These are phyloP conservation scores for Saturnispora dispora DNA, from an alignment of 805 yeast species.

Conservation along the genomic window DNA sequence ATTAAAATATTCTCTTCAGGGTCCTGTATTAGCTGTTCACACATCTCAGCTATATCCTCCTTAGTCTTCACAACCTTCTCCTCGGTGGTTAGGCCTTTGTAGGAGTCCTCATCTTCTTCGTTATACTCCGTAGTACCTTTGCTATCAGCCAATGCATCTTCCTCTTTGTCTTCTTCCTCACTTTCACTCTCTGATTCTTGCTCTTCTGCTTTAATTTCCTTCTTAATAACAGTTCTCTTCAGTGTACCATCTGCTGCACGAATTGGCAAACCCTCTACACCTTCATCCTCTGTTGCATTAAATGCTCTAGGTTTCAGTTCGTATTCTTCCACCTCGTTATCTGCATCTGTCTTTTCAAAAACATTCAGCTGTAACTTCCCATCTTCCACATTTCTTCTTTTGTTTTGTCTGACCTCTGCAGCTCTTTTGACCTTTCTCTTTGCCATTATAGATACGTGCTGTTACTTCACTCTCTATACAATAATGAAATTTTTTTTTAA, in stretches of 20 bases:
- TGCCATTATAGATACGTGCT: conserved; percentile 23
- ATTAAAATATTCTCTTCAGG: conserved; percentile 76
- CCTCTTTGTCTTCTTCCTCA: conserved; percentile 7
- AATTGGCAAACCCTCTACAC: conserved; percentile 71
- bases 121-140: conserved; percentile 14
- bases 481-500: not conserved
- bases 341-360: conserved; percentile 11
- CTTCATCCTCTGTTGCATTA: conserved; percentile 32
- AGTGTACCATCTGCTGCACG: conserved; percentile 62
- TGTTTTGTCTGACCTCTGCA: conserved; percentile 26
- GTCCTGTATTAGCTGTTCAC: conserved; percentile 69
- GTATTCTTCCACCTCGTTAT: conserved; percentile 30
- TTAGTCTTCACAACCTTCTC: conserved; percentile 54
- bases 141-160: conserved; percentile 12
- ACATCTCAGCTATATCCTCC: conserved; percentile 77
- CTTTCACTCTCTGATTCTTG: conserved; percentile 9
- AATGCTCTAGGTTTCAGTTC: conserved; percentile 62
- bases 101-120: conserved; percentile 29
- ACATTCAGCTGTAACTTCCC: conserved; percentile 18
- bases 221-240: conserved; percentile 49
- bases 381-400: conserved; percentile 37
- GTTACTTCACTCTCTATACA: not conserved
- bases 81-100: conserved; percentile 38
- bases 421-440: conserved; percentile 31
- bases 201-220: conserved; percentile 8